These are phyloP conservation scores for Kickxella alabastrina DNA, from an alignment of 192 early-diverging fungal species.

Conservation along the genomic window DNA sequence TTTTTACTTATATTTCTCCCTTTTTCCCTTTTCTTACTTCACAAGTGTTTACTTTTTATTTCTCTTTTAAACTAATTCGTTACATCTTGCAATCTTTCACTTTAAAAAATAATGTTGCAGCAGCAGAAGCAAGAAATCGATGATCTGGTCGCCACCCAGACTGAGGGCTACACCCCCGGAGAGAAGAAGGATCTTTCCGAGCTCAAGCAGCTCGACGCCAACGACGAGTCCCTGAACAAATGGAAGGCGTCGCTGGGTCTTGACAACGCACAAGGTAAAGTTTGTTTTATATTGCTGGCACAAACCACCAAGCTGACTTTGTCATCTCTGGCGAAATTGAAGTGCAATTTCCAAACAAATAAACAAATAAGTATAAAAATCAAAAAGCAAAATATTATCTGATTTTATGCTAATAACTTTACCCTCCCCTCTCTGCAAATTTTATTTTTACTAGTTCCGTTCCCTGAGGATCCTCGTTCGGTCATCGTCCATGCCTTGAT, in stretches of 20 bases:
- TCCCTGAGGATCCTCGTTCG: constrained; percentile 59
- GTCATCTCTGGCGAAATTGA: too few species aligned
- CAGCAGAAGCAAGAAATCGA: constrained; percentile 26
- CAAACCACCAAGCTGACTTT: too few species aligned
- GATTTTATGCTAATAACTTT: constrained; percentile 2
- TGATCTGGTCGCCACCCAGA: constrained; percentile 68
- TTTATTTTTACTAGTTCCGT: constrained; percentile 33
- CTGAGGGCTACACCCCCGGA: constrained; percentile 85
- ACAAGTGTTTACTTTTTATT: constrained; percentile 6
- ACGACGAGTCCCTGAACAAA: constrained; percentile 90
- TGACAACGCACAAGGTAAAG: constrained; percentile 51
- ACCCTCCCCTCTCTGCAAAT: background rate
- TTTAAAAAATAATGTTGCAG: too few species aligned
- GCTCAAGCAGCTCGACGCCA: constrained; percentile 78
- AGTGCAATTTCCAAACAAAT: constrained; percentile 10
- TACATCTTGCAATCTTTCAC: background rate
- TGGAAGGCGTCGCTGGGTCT: constrained; percentile 97
- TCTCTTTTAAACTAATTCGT: constrained; percentile 3
- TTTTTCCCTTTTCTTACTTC: background rate
- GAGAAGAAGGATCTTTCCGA: constrained; percentile 89
- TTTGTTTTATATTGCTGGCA: background rate
- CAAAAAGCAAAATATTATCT: background rate
- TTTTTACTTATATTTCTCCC: too few species aligned
- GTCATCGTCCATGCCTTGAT: constrained; percentile 47
- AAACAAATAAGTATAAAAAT: too few species aligned